These are phyloP conservation scores for Aspergillus flavus DNA, from an alignment of 2,329 filamentous ascomycete genomes.

Conservation along the genomic window DNA sequence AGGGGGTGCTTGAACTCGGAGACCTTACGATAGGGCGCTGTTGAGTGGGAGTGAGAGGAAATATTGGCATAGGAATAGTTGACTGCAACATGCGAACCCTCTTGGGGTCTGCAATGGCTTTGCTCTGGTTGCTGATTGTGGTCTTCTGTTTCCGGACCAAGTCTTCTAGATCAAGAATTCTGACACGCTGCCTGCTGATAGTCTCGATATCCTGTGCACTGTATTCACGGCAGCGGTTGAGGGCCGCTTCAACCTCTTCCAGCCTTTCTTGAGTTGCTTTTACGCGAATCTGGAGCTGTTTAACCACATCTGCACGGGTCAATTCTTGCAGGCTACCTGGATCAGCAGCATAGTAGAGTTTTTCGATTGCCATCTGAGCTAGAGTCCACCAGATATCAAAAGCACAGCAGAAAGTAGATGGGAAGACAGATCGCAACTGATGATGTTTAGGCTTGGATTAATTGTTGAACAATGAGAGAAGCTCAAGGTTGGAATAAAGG, in stretches of 20 bases:
- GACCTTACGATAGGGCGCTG: background rate
- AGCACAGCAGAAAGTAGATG: too few relatives aligned
- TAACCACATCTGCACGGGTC: background rate
- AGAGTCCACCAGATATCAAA: too few relatives aligned
- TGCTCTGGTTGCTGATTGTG: constrained; percentile 31
- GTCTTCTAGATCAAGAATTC: constrained; percentile 22
- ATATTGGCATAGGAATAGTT: constrained; percentile 2
- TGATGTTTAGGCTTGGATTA: too few relatives aligned
- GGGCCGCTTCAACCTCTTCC: background rate
- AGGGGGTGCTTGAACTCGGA: background rate
- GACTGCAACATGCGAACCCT: constrained; percentile 13
- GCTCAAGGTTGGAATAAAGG: background rate
- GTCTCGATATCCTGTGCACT: background rate
- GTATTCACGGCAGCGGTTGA: background rate
- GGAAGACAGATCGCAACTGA: too few relatives aligned
- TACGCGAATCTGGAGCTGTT: background rate
- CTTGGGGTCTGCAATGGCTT: constrained; percentile 29
- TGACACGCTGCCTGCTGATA: background rate
- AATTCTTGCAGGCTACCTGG: background rate
- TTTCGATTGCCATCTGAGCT: background rate
- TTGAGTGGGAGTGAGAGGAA: constrained; percentile 17
- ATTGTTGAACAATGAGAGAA: background rate
- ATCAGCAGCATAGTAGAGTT: background rate
- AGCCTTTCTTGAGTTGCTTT: background rate
- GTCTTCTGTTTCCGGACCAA: constrained; percentile 24